A percentile compares a stretch with the other conserved stretches of the same genome.
Conservation (phyloP, 257 asterid genomes). For the Solanum gandarillasii region DNA sequence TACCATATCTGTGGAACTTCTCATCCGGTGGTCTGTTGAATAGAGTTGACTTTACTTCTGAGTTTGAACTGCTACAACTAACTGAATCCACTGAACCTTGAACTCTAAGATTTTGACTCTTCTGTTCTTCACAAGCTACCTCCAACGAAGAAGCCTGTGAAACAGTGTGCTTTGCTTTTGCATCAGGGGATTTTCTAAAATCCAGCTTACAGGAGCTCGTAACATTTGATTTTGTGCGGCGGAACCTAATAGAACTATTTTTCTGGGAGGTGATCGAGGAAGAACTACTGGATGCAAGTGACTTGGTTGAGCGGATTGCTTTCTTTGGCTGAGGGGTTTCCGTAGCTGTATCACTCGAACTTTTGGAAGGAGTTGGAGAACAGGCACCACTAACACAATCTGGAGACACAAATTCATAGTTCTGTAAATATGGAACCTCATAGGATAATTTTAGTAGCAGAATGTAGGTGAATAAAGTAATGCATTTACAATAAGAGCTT, state of each 20-base stretch:
- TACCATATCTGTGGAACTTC: neutral
- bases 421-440: neutral
- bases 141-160: neutral
- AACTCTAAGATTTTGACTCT: neutral
- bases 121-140: neutral
- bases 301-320: constrained; percentile 8
- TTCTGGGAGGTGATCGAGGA: constrained; percentile 25
- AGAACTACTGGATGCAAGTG: constrained; percentile 21
- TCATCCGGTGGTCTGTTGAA: constrained; percentile 4
- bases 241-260: constrained; percentile 18
- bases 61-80: neutral
- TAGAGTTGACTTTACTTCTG: constrained; percentile 6
- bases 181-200: constrained; percentile 8
- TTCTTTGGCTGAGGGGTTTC: constrained; percentile 33
- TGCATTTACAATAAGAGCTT: neutral
- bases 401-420: constrained; percentile 11
- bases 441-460: neutral
- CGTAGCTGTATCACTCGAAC: constrained; percentile 4
- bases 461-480: neutral
- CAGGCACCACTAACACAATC: constrained; percentile 28
- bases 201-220: constrained; percentile 18
- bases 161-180: constrained; percentile 2
- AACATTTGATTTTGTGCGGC: constrained; percentile 21
- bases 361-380: constrained; percentile 19
- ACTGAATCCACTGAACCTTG: constrained; percentile 3